Base-by-base conservation (phyloP, 768 basidiomycete genomes). In the Fistulinella prunicolor region DNA sequence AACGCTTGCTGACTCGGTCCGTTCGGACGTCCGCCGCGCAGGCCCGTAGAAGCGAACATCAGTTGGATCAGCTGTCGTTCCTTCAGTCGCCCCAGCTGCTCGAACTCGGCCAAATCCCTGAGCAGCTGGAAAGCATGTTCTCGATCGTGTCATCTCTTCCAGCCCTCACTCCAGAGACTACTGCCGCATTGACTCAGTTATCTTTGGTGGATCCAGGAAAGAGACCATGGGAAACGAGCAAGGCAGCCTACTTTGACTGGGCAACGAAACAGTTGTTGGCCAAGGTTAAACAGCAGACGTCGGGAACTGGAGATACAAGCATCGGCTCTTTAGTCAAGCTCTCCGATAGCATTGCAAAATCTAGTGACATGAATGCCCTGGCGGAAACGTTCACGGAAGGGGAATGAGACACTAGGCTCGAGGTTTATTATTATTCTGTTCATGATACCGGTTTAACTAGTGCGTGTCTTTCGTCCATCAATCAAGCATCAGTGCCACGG, bases 191-290 rank as follows among this genome's bases (percentile, higher is more conserved):
- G 38, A 64, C 64, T 21, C 59, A 56, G 24, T 21, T 55, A 14
- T 63, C 61, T 4, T 61, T 70, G 21, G 57, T 73, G 4, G 79
- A 82, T 48, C 79, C 82, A 0, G 82, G 86, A 1, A 88, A 88
- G 62, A 78, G 82, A 34, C 77, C 77, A 9, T 93, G 90, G 89
- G 88, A 92, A 68, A 78, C 80, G 30, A 82, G 78, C 63, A 78
- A 79, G 61, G 74, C 77, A 1, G 89, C 87, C 5, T 94, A 93
- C 63, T 61, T 85, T 5, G 81, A 82, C 50, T 94, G 91, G 91
- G 89, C 85, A 1, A 70, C 82, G 1, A 70, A 71, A 17, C 79
- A 81, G 62, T 63, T 86, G 8, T 53, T 86, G 37, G 53, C 62
- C 47, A 66, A 49, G 26, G 60, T 56, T 42, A 68, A 55, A 39